Evolutionary conservation across 208 protist genomes (phyloP).

Genomic region (Porcisia deanei): DNA sequence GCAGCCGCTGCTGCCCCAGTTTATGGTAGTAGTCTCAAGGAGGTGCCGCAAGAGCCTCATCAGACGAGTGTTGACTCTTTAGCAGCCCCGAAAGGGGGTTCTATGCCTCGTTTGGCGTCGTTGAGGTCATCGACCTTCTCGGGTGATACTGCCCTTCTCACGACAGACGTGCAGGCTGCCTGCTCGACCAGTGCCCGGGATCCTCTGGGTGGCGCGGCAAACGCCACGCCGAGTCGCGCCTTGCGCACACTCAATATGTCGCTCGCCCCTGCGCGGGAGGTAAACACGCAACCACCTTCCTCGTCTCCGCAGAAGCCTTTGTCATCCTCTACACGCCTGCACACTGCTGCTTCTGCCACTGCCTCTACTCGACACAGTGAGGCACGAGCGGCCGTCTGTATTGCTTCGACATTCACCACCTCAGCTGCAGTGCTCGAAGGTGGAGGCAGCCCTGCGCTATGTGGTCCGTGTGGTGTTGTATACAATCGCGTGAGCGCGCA

Average conservation of each 20-base stretch:
- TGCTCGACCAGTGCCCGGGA: neutral
- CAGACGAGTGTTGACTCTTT: neutral
- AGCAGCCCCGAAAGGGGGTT: neutral
- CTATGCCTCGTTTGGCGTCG: neutral
- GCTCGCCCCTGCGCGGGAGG: neutral
- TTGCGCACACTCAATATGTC: neutral
- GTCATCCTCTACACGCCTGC: neutral
- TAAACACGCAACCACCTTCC: neutral
- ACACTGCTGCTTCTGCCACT: neutral
- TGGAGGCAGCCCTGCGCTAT: neutral
- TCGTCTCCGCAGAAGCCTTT: neutral
- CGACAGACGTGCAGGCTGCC: neutral
- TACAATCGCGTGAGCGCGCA: constrained; percentile 28
- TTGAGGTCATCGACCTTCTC: neutral
- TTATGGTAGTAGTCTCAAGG: neutral
- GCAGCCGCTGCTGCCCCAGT: neutral
- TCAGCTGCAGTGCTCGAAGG: neutral
- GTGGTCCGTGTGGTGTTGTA: constrained; percentile 1
- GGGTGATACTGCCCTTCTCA: neutral
- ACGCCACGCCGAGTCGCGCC: neutral
- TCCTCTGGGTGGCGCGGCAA: neutral
- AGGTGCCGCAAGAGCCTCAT: neutral
- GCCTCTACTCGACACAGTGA: neutral
- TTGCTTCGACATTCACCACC: neutral
- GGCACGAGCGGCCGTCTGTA: neutral